Conservation (phyloP, 768 basidiomycete species). For the Lentinula raphanica region DNA sequence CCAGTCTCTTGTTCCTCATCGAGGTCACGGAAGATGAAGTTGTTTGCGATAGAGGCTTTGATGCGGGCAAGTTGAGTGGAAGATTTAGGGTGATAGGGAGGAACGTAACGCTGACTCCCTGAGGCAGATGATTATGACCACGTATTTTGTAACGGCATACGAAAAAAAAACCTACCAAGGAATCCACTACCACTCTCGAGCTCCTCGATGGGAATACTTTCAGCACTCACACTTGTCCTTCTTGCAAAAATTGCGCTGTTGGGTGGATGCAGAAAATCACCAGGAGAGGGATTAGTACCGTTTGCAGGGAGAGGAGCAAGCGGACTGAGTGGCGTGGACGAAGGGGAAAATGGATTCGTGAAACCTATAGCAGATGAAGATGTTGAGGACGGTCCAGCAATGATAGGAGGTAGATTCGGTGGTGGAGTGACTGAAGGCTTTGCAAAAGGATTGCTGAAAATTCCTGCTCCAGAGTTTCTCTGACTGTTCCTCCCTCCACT, state of each 20-base stretch:
- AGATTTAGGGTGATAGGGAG: conserved; percentile 76
- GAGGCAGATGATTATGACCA: neutral
- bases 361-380: conserved; percentile 57
- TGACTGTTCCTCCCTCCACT: neutral
- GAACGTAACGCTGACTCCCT: conserved; percentile 41
- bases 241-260: conserved; percentile 80
- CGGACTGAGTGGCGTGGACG: conserved; percentile 38
- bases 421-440: conserved; percentile 64
- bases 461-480: neutral
- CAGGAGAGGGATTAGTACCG: conserved; percentile 27
- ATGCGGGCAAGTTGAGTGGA: conserved; percentile 84
- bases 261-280: conserved; percentile 69
- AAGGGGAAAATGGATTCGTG: conserved; percentile 43
- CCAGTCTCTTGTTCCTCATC: conserved; percentile 94
- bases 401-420: conserved; percentile 39
- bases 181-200: conserved; percentile 26
- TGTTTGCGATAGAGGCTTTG: conserved; percentile 77
- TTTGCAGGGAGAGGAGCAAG: conserved; percentile 14
- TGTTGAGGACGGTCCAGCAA: conserved; percentile 58
- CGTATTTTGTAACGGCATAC: no score
- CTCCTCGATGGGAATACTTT: conserved; percentile 82
- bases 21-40: conserved; percentile 93
- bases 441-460: conserved; percentile 37
- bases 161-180: neutral
- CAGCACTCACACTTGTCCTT: conserved; percentile 92